Percentiles rank a stretch among this genome's conserved stretches.
These are phyloP conservation scores for Apiospora rasikravindrae DNA, from an alignment of 2,329 filamentous ascomycete genomes.

Conservation along the genomic window DNA sequence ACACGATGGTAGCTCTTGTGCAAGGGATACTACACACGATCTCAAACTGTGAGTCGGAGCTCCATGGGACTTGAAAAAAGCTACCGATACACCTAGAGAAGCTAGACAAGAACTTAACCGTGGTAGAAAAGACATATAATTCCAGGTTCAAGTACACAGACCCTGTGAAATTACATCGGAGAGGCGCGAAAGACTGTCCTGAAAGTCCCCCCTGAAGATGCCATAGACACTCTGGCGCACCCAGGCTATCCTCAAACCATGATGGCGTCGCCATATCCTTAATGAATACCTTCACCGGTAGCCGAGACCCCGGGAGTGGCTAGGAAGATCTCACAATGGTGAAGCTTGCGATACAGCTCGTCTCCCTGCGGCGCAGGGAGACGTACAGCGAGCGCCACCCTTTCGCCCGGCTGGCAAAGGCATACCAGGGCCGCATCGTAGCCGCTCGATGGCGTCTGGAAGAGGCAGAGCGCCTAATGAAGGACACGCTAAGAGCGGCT, in stretches of 20 bases:
- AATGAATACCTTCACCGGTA: background rate
- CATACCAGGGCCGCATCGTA: conserved; percentile 21
- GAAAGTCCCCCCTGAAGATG: background rate
- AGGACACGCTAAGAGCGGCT: conserved; percentile 21
- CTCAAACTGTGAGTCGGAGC: conserved; percentile 21
- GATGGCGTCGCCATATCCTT: conserved; percentile 23
- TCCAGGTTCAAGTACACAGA: conserved; percentile 20
- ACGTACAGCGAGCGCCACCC: conserved; percentile 26
- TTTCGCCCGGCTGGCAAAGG: conserved; percentile 25
- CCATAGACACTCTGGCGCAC: background rate
- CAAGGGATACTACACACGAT: conserved; percentile 19
- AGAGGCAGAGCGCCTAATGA: conserved; percentile 16
- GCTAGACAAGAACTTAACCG: no score
- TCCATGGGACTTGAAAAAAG: no score
- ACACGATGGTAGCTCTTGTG: conserved; percentile 18
- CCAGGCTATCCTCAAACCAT: conserved; percentile 18
- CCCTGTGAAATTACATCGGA: background rate
- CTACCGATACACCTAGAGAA: conserved; percentile 18
- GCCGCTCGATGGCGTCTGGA: conserved; percentile 17
- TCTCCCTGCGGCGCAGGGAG: conserved; percentile 24
- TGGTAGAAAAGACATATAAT: conserved; percentile 19
- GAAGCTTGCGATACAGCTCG: conserved; percentile 24
- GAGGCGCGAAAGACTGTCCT: conserved; percentile 8
- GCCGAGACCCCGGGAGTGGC: background rate
- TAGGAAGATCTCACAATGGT: conserved; percentile 15